Base-by-base conservation (phyloP, 805 yeast genomes). In the Komagataella pastoris region DNA sequence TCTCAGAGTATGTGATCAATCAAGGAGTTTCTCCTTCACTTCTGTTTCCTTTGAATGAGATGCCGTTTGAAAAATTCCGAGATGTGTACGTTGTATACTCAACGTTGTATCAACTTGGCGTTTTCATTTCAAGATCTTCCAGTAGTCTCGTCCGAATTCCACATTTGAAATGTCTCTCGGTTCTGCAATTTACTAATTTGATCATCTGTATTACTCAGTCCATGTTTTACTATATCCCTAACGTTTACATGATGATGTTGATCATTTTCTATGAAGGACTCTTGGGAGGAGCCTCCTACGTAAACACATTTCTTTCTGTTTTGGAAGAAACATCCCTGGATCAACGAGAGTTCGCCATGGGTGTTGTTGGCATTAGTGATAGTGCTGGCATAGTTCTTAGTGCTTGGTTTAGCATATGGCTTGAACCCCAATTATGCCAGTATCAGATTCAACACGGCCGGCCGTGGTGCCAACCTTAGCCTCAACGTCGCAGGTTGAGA, bases 11-110 rank as follows among this genome's bases (percentile, higher is more conserved):
- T 61, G 71, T 83, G 19, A 91, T 91, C 54, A 91, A 91, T 63
- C 98, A 91, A 64, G 96, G 96, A 0, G 76, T 91, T 1, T 75
- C 96, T 0, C 97, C 98, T 2, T 90, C 97, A 0, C 68, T 91
- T 47, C 68, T 91, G 6, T 91, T 85, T 60, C 90, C 91, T 0
- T 59, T 88, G 3, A 77, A 80, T 1, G 73, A 77, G 21, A 73
- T 84, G 63, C 95, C 95, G 3, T 86, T 89, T 59, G 60, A 67
- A 2, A 68, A 76, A 17, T 88, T 77, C 63, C 74, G 97, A 55
- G 98, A 91, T 59, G 84, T 87, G 3, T 91, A 91, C 63, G 98
- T 91, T 12, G 80, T 88, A 0, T 91, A 91, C 61, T 95, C 96
- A 6, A 83, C 95, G 3, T 65, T 90, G 3, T 91, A 91, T 59